Evolutionary conservation across 2,329 filamentous ascomycete species (phyloP).

Genomic region (Boeremia lycopersici): DNA sequence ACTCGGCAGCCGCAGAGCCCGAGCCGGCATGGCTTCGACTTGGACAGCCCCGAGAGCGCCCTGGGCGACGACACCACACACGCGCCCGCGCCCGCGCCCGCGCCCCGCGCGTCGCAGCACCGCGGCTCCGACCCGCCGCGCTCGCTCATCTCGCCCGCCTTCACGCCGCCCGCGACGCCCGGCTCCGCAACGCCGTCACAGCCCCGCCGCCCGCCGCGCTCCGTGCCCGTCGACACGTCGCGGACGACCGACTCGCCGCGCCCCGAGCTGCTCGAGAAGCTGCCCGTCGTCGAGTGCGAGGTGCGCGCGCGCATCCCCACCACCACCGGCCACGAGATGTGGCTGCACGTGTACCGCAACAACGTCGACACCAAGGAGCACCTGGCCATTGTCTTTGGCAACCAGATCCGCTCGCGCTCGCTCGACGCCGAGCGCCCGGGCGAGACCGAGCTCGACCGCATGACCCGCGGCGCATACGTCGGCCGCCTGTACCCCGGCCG

Average conservation of each 20-base stretch:
- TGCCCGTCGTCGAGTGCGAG: conserved; percentile 89
- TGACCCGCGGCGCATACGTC: conserved; percentile 92
- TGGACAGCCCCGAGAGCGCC: conserved; percentile 22
- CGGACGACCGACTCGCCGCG: conserved; percentile 54
- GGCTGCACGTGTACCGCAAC: conserved; percentile 92
- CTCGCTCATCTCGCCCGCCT: conserved; percentile 55
- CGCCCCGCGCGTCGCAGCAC: background rate
- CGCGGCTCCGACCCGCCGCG: conserved; percentile 37
- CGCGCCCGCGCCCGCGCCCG: background rate
- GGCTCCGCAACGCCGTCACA: conserved; percentile 43
- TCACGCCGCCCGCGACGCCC: conserved; percentile 50
- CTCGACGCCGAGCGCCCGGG: conserved; percentile 74
- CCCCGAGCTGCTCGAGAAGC: conserved; percentile 73
- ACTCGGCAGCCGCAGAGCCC: conserved; percentile 59
- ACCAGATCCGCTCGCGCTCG: conserved; percentile 73
- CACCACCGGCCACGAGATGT: conserved; percentile 92
- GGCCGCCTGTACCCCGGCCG: conserved; percentile 86
- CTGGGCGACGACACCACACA: conserved; percentile 3
- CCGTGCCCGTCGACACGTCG: conserved; percentile 52
- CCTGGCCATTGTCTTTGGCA: conserved; percentile 94
- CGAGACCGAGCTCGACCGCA: conserved; percentile 86
- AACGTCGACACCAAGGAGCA: conserved; percentile 95
- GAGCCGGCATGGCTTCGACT: conserved; percentile 48
- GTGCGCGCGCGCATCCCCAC: conserved; percentile 95
- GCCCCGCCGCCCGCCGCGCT: conserved; percentile 41